Evolutionary conservation across 768 basidiomycete genomes (phyloP), one percentile per base, ranked within the genome.

Genomic region (Russula sp.): DNA sequence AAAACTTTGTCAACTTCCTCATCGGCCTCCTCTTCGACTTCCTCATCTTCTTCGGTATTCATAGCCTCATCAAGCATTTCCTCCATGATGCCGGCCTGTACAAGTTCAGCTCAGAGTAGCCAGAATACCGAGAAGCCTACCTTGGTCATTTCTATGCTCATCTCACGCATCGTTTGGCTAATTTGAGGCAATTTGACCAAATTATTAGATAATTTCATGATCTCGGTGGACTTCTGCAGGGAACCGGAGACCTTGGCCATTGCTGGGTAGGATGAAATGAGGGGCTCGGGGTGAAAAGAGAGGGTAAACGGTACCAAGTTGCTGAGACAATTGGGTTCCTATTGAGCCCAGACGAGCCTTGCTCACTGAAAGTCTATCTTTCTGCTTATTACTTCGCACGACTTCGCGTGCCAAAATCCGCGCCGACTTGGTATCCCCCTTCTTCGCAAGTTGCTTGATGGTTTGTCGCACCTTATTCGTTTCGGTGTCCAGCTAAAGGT

Each of bases 121-220:
- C 6, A 45, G 38, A 20, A 39, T 34, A 57, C 25, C 34, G 13
- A 29, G 36, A 48, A 11, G 34, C 22, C 16, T 59, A 88, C 96
- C 83, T 98, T 98, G 64, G 91, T 98, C 97, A 98, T 98, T 75
- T 99, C 97, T 88, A 95, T 93, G 68, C 89, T 93, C 93, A 99
- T 95, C 70, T 97, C 90, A 39, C 93, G 83, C 97, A 99, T 99
- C 0, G 84, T 83, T 65, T 85, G 87, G 74, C 87, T 89, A 51
- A 98, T 84, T 72, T 98, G 93, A 18, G 97, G 97, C 16, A 99
- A 79, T 69, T 86, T 94, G 66, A 98, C 78, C 50, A 98, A 81
- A 32, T 87, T 77, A 75, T 96, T 98, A n/a, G 94, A 95, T 45
- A 95, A 79, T 75, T 90, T 98, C 95, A 99, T 98, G 64, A 98